Evolutionary conservation across 345 rosid genomes (phyloP).

Genomic region (Rubroshorea leprosula): DNA sequence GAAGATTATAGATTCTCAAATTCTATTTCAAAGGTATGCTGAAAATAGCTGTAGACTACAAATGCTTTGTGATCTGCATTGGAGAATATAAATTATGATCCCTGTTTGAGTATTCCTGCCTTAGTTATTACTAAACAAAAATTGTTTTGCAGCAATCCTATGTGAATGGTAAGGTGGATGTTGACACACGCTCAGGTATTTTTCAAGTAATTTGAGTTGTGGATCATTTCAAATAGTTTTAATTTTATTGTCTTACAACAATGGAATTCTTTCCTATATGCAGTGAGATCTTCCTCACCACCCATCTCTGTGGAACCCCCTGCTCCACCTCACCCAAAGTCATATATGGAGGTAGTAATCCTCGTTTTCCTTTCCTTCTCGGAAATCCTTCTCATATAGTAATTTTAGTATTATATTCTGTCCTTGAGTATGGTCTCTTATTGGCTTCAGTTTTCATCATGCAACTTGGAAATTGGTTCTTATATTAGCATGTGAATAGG

Average conservation of each 20-base stretch:
- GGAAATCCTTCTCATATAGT: background rate
- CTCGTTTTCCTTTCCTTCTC: background rate
- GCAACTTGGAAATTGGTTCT: too few relatives aligned
- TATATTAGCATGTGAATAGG: too few relatives aligned
- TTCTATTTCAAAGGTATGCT: slow-evolving; percentile 52
- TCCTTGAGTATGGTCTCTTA: too few relatives aligned
- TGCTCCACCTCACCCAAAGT: slow-evolving; percentile 72
- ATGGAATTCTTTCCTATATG: slow-evolving; percentile 17
- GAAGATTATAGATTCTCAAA: slow-evolving; percentile 36
- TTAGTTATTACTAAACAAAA: slow-evolving; percentile 10
- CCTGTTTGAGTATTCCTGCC: slow-evolving; percentile 7
- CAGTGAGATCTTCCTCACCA: slow-evolving; percentile 80
- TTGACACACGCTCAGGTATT: slow-evolving; percentile 60
- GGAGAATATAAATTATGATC: slow-evolving; percentile 9
- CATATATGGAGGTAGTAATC: slow-evolving; percentile 77
- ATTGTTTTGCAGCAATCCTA: slow-evolving; percentile 42
- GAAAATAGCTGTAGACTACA: slow-evolving; percentile 7
- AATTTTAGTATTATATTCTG: background rate
- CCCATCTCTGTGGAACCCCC: slow-evolving; percentile 51
- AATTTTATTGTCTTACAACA: slow-evolving; percentile 13
- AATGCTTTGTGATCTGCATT: slow-evolving; percentile 9
- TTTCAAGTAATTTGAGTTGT: slow-evolving; percentile 11
- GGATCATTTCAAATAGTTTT: slow-evolving; percentile 7
- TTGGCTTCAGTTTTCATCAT: too few relatives aligned
- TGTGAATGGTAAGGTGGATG: slow-evolving; percentile 53